Evolutionary conservation across 257 asterid species (phyloP).

Genomic region (Fraxinus excelsior): DNA sequence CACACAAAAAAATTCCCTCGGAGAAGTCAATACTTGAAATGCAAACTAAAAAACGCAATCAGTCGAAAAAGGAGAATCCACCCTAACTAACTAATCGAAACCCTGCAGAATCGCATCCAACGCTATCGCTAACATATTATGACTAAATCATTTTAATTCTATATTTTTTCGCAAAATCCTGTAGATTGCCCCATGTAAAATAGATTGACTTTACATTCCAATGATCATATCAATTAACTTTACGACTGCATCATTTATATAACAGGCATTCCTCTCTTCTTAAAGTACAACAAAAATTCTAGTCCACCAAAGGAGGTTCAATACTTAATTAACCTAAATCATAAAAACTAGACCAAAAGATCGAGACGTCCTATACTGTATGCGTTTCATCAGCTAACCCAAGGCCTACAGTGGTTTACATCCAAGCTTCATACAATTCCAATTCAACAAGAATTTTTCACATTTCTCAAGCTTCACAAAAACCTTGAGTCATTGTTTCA

Average conservation of each 20-base stretch:
- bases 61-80: not conserved
- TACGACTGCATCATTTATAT: not conserved
- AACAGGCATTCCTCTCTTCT: not conserved
- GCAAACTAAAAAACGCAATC: not conserved
- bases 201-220: conserved; percentile 5
- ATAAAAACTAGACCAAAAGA: not conserved
- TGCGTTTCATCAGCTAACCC: not conserved
- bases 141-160: not conserved
- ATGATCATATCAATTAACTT: not conserved
- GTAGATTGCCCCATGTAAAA: not conserved
- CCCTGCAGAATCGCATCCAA: not conserved
- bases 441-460: not conserved
- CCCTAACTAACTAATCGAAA: not conserved
- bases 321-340: not conserved
- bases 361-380: not conserved
- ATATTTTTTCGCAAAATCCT: not conserved
- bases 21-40: not conserved
- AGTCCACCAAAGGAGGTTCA: not conserved
- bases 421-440: conserved; percentile 4
- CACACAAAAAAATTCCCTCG: not conserved
- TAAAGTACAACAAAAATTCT: not conserved
- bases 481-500: not conserved
- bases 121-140: not conserved
- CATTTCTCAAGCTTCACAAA: not conserved
- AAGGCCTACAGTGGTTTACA: not conserved